phyloP scores from a whole-genome alignment of 441 rosid genomes.

The Euphorbia schlechtendalii region DNA sequence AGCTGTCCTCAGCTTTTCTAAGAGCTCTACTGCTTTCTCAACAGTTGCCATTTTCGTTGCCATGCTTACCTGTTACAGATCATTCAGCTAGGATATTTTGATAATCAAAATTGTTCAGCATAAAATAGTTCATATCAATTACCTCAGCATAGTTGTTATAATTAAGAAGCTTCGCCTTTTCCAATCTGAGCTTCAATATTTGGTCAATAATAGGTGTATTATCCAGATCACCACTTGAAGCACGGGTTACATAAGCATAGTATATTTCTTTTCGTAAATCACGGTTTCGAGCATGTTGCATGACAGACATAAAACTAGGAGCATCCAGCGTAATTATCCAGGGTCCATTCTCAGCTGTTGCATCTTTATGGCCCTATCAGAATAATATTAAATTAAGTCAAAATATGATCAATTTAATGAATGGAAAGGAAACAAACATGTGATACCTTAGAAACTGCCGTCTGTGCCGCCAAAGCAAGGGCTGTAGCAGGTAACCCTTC shows the following conservation, averaged over 20 bases:
- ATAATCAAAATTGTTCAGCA: not conserved
- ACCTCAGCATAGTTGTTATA: constrained; percentile 91
- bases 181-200: constrained; percentile 65
- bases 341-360: constrained; percentile 81
- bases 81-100: constrained; percentile 17
- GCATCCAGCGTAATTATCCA: constrained; percentile 79
- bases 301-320: constrained; percentile 72
- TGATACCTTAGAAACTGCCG: constrained; percentile 72
- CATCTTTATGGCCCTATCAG: constrained; percentile 68
- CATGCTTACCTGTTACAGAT: constrained; percentile 69
- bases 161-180: constrained; percentile 71
- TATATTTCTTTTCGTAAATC: constrained; percentile 81
- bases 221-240: constrained; percentile 73
- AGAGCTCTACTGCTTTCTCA: constrained; percentile 69
- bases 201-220: constrained; percentile 67
- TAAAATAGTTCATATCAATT: constrained; percentile 11
- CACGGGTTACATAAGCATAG: constrained; percentile 58
- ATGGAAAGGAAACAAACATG: not conserved
- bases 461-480: constrained; percentile 83
- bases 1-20: constrained; percentile 76
- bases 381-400: not conserved
- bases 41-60: constrained; percentile 93
- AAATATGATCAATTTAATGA: constrained; percentile 2
- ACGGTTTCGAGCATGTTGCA: constrained; percentile 80
- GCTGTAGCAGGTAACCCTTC: constrained; percentile 75